Conservation (phyloP, 345 rosid genomes). For the Citrus unshiu region DNA sequence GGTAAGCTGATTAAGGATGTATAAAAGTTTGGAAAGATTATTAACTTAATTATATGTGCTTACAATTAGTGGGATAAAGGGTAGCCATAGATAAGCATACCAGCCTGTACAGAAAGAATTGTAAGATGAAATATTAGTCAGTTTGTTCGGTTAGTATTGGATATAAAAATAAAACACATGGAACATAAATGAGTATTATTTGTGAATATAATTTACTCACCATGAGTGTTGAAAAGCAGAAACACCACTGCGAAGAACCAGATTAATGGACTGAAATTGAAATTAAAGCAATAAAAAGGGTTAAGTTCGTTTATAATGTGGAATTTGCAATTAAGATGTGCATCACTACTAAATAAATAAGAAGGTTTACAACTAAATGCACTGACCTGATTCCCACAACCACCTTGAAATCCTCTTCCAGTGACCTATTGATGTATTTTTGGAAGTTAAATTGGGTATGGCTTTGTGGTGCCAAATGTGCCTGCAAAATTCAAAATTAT, state of each 20-base stretch:
- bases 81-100: conserved; percentile 76
- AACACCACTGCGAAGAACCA: conserved; percentile 81
- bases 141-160: too few species aligned
- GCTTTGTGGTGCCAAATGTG: conserved; percentile 83
- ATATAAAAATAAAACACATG: background rate
- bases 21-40: background rate
- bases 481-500: conserved; percentile 40
- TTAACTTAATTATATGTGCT: conserved; percentile 17
- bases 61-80: conserved; percentile 81
- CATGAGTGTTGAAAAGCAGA: conserved; percentile 63
- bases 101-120: conserved; percentile 48
- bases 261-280: conserved; percentile 63
- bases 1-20: background rate
- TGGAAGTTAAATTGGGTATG: conserved; percentile 63
- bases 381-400: conserved; percentile 81
- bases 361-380: background rate
- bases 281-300: background rate
- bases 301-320: background rate
- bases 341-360: background rate
- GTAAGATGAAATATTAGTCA: background rate
- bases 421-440: conserved; percentile 77
- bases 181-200: background rate
- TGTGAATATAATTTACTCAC: conserved; percentile 28
- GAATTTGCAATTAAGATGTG: background rate
- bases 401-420: conserved; percentile 85